phyloP scores from a whole-genome alignment of 2,329 filamentous ascomycete species.

The Monosporascus sp. region DNA sequence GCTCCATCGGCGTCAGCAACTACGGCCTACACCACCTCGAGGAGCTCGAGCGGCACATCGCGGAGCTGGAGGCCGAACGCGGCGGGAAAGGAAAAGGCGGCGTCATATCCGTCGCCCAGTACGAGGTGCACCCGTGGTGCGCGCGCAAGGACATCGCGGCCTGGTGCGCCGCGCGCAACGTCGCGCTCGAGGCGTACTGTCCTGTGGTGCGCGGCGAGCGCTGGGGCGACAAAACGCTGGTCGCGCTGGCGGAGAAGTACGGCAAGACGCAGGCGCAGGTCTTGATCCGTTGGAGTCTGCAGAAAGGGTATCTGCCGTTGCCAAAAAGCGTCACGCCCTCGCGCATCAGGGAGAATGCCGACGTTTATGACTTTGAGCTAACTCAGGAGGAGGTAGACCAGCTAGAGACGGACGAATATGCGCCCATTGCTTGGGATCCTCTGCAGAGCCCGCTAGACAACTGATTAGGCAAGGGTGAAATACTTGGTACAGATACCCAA shows the following conservation, averaged over 20 bases:
- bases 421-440: slow-evolving; percentile 53
- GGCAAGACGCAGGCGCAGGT: slow-evolving; percentile 70
- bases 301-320: slow-evolving; percentile 69
- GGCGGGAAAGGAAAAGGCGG: slow-evolving; percentile 61
- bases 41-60: slow-evolving; percentile 54
- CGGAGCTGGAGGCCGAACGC: slow-evolving; percentile 55
- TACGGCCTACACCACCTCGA: slow-evolving; percentile 59
- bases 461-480: slow-evolving; percentile 11
- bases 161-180: slow-evolving; percentile 63
- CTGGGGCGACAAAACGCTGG: slow-evolving; percentile 61
- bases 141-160: slow-evolving; percentile 69
- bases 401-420: slow-evolving; percentile 46
- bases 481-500: too few relatives aligned
- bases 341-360: slow-evolving; percentile 60
- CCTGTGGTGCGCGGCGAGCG: slow-evolving; percentile 63
- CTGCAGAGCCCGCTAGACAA: slow-evolving; percentile 40
- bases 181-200: slow-evolving; percentile 59
- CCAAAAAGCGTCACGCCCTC: slow-evolving; percentile 67
- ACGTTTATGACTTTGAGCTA: slow-evolving; percentile 51
- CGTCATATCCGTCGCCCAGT: slow-evolving; percentile 77
- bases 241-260: slow-evolving; percentile 64
- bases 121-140: slow-evolving; percentile 88
- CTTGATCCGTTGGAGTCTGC: slow-evolving; percentile 73
- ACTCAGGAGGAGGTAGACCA: slow-evolving; percentile 45
- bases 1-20: slow-evolving; percentile 60